phyloP scores from a whole-genome alignment of 805 yeast genomes.

The Komagataella mondaviorum region DNA sequence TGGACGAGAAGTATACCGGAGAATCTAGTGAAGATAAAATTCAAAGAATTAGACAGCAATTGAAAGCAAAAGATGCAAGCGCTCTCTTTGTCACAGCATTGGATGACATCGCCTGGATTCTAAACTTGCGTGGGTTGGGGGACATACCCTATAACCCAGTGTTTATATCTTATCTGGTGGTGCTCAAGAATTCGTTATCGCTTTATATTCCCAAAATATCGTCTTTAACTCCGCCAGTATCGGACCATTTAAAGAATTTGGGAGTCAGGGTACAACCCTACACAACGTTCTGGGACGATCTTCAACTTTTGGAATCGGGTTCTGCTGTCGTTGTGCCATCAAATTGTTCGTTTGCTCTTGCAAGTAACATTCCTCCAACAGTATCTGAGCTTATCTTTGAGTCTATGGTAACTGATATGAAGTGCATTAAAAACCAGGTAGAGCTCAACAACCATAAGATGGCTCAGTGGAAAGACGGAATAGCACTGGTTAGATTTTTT shows the following conservation, averaged over 20 bases:
- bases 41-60: conserved; percentile 9
- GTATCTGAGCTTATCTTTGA: conserved; percentile 8
- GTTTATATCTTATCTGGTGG: conserved; percentile 47
- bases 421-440: conserved; percentile 33
- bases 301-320: conserved; percentile 11
- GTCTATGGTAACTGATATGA: conserved; percentile 45
- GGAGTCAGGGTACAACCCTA: conserved; percentile 32
- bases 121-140: conserved; percentile 56
- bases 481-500: conserved; percentile 37
- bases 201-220: conserved; percentile 30
- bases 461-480: conserved; percentile 47
- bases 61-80: conserved; percentile 16
- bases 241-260: neutral
- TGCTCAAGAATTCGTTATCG: conserved; percentile 18
- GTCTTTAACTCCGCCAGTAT: neutral
- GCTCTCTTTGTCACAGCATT: conserved; percentile 54
- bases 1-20: conserved; percentile 23
- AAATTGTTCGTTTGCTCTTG: conserved; percentile 2
- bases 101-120: conserved; percentile 81
- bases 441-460: conserved; percentile 37
- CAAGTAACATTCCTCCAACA: conserved; percentile 1
- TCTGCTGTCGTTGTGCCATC: conserved; percentile 3
- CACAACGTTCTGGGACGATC: conserved; percentile 37
- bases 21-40: conserved; percentile 19
- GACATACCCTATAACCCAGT: conserved; percentile 78